Evolutionary conservation across 164 flowering plant species (phyloP), one percentile per base, ranked within the genome.

Genomic region (Umbilicus rupestris): DNA sequence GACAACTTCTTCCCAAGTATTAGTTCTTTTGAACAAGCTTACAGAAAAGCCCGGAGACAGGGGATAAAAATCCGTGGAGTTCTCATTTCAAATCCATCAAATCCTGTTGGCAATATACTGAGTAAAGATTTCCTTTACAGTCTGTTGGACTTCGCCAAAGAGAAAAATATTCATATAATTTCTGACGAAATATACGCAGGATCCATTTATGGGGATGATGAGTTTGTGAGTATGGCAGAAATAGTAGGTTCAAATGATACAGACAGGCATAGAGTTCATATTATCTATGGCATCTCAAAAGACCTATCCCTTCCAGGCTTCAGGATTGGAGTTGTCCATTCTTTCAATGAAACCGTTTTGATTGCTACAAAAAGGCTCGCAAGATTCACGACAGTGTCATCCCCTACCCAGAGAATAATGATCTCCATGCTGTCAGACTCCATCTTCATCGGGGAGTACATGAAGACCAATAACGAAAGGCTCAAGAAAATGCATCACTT

Each of bases 111-210:
- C 64, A 83, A 72, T 64, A 2, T 85, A 29, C 63, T 84, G 49
- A 47, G 70, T 10, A 68, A 78, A 35, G 81, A 83, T 37, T 75
- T 73, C 24, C 86, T 91, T 15, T 67, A 63, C 29, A 68, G 63
- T 63, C 62, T 91, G 49, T 39, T 87, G 22, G 79, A 78, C 62
- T 91, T 91, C 70, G 87, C 88, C 29, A 77, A 75, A 63, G 87
- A 87, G 69, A 87, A 87, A 76, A 82, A 82, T 75, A 87, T 91
- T 70, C 97, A 91, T 69, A 72, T 91, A 0, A 81, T 91, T 65
- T 82, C 81, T 14, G 90, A 87, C 74, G 97, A 89, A 77, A 78
- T 89, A 69, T 89, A 83, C 73, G 87, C 91, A 0, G 96, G 92
- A 9, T 83, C 90, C 4, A 77, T 71, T 0, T 82, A 77, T 76